A percentile compares a stretch with the other conserved stretches of the same genome.
Evolutionary conservation across 1,139 yeast species (phyloP).

Genomic region (Suhomyces guaymorum): DNA sequence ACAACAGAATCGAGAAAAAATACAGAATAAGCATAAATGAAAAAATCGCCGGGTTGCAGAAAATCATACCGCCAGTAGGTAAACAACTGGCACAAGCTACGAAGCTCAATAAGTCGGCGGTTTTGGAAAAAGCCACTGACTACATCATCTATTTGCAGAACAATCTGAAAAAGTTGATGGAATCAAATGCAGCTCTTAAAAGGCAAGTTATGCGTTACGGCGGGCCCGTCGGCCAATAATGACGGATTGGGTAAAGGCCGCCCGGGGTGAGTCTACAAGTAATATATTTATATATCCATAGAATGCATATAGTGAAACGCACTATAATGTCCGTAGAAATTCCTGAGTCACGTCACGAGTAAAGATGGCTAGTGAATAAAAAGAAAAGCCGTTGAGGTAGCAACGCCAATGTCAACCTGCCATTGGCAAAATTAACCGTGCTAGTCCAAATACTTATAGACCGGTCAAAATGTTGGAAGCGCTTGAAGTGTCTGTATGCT

Average conservation of each 20-base stretch:
- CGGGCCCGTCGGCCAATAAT: background rate
- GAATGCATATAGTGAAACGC: background rate
- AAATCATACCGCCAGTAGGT: conserved; percentile 64
- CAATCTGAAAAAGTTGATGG: conserved; percentile 37
- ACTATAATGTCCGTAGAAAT: background rate
- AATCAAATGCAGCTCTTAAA: conserved; percentile 27
- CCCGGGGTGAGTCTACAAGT: background rate
- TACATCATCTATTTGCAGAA: conserved; percentile 54
- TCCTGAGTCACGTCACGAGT: too few species aligned
- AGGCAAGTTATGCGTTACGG: conserved; percentile 8
- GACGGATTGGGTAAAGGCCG: too few species aligned
- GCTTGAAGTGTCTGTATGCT: too few species aligned
- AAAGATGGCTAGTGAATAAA: too few species aligned
- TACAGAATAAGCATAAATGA: conserved; percentile 73
- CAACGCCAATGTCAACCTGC: too few species aligned
- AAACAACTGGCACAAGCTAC: conserved; percentile 54
- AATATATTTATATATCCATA: too few species aligned
- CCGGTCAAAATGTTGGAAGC: too few species aligned
- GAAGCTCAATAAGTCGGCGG: conserved; percentile 66
- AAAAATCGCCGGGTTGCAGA: conserved; percentile 65
- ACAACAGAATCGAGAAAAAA: conserved; percentile 68
- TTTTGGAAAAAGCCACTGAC: conserved; percentile 65
- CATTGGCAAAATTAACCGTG: too few species aligned
- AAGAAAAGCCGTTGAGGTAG: too few species aligned
- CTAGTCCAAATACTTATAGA: too few species aligned